Evolutionary conservation across 129 eudicot genomes (phyloP).

Genomic region (Flaveria brownii): DNA sequence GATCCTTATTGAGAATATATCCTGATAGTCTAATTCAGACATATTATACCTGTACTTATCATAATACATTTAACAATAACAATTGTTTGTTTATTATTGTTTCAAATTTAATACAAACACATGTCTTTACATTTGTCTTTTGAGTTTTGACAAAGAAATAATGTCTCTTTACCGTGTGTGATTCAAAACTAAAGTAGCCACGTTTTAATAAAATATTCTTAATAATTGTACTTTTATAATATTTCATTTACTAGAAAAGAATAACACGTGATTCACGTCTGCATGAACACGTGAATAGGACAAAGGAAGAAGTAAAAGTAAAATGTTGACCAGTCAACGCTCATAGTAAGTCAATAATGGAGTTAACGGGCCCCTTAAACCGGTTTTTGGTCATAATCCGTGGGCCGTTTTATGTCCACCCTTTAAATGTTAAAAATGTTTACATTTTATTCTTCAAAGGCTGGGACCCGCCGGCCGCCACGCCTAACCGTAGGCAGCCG

Average conservation of each 20-base stretch:
- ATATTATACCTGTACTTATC: too few species aligned
- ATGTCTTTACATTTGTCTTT: not conserved
- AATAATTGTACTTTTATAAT: not conserved
- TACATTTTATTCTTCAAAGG: not conserved
- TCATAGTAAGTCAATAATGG: conserved; percentile 28
- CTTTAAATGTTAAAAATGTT: not conserved
- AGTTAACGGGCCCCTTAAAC: conserved; percentile 22
- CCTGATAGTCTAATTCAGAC: too few species aligned
- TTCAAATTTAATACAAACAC: not conserved
- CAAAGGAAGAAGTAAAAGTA: not conserved
- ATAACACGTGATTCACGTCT: conserved; percentile 22
- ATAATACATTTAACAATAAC: too few species aligned
- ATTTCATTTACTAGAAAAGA: not conserved
- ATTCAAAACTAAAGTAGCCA: not conserved
- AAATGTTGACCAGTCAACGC: conserved; percentile 30
- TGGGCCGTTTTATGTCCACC: conserved; percentile 11
- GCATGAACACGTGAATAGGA: not conserved
- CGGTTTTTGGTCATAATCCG: conserved; percentile 8
- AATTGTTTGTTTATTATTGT: too few species aligned
- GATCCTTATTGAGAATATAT: not conserved
- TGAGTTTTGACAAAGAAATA: not conserved
- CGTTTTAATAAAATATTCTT: not conserved
- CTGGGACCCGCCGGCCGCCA: not conserved
- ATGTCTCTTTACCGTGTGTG: not conserved
- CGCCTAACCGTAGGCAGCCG: too few species aligned